Evolutionary conservation across 164 flowering plant genomes (phyloP).

Genomic region (Vitis rupestris): DNA sequence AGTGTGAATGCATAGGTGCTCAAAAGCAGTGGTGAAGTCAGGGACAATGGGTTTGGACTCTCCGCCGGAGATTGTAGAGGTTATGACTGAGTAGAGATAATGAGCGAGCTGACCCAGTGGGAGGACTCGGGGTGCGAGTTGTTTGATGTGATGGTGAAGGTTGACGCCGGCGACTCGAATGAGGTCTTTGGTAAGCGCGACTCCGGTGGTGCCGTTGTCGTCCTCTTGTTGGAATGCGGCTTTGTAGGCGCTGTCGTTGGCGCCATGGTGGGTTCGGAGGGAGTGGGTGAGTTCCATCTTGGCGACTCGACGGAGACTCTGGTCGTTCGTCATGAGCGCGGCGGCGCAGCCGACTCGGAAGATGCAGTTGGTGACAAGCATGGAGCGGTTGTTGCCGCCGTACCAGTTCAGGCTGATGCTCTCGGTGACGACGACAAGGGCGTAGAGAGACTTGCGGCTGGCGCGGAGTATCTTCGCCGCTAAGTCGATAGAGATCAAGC

Average conservation of each 20-base stretch:
- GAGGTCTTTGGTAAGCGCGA: constrained; percentile 64
- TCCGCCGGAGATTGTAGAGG: constrained; percentile 17
- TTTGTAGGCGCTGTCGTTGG: constrained; percentile 41
- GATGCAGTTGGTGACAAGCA: constrained; percentile 59
- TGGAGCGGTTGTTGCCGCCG: constrained; percentile 49
- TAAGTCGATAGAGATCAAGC: constrained; percentile 43
- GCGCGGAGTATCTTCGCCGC: constrained; percentile 38
- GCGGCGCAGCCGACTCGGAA: constrained; percentile 65
- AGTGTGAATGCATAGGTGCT: constrained; percentile 65
- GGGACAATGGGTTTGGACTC: constrained; percentile 40
- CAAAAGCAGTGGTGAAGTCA: constrained; percentile 47
- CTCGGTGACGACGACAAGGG: constrained; percentile 54
- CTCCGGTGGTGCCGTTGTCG: constrained; percentile 38
- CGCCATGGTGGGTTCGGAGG: constrained; percentile 62
- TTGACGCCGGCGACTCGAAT: constrained; percentile 47
- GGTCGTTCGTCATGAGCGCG: constrained; percentile 44
- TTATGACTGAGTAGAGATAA: constrained; percentile 29
- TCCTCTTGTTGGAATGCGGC: constrained; percentile 61
- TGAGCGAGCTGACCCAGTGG: constrained; percentile 41
- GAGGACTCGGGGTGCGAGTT: constrained; percentile 44
- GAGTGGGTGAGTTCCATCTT: constrained; percentile 44
- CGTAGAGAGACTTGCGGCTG: constrained; percentile 22
- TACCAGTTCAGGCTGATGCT: constrained; percentile 62
- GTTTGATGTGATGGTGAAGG: constrained; percentile 34
- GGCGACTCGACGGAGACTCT: constrained; percentile 22